Evolutionary conservation across 164 flowering plant genomes (phyloP).

Genomic region (Umbilicus rupestris): DNA sequence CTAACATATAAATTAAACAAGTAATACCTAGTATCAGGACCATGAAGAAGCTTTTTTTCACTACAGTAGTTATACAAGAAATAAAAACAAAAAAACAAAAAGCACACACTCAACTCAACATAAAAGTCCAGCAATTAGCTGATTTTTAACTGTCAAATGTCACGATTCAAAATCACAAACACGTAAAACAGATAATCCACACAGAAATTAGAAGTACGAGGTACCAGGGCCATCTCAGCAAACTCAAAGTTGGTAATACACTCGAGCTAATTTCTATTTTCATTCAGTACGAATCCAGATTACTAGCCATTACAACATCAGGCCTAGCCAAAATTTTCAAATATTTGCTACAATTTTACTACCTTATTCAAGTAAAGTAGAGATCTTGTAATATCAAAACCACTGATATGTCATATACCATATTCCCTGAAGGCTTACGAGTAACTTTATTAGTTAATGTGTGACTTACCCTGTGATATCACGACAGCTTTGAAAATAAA

Average conservation of each 20-base stretch:
- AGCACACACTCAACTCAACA: not conserved
- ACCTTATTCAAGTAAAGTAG: not conserved
- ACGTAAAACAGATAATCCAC: not conserved
- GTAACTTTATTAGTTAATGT: not conserved
- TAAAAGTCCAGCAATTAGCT: not conserved
- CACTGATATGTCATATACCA: not conserved
- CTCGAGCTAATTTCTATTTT: not conserved
- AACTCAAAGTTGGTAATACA: not conserved
- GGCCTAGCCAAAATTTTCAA: not conserved
- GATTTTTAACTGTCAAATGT: not conserved
- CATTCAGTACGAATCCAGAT: not conserved
- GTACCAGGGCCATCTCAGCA: not conserved
- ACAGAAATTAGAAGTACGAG: not conserved
- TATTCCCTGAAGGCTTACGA: too few species aligned
- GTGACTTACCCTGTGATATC: not conserved
- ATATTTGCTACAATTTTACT: not conserved
- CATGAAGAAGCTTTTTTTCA: not conserved
- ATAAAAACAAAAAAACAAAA: not conserved
- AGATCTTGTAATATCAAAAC: not conserved
- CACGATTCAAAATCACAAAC: not conserved
- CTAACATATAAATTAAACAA: not conserved
- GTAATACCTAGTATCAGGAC: not conserved
- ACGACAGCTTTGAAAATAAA: not conserved
- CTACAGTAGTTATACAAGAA: not conserved
- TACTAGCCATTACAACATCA: not conserved